Conservation (phyloP, 2,329 filamentous ascomycete genomes). For the Coleophoma cylindrospora region DNA sequence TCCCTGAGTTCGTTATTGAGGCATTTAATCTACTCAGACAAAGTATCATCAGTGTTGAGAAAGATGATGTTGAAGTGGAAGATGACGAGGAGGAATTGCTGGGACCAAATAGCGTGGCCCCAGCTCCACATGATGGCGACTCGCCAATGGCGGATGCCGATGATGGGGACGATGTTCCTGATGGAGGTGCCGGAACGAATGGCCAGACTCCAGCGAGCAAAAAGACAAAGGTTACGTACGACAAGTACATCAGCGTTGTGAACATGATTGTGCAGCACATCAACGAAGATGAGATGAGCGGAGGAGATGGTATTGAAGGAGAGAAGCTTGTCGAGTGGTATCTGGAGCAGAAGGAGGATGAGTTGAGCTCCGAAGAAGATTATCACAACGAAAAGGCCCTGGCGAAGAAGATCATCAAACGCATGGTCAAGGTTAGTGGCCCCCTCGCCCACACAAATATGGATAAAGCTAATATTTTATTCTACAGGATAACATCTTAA, state of each 20-base stretch:
- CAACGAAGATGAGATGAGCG: conserved; percentile 71
- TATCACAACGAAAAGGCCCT: conserved; percentile 69
- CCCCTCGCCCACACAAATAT: conserved; percentile 1
- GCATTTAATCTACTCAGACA: conserved; percentile 88
- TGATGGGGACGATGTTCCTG: conserved; percentile 30
- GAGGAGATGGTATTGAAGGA: conserved; percentile 78
- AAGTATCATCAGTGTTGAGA: conserved; percentile 96
- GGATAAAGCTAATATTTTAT: conserved; percentile 49
- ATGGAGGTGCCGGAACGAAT: conserved; percentile 19
- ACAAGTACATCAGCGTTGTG: conserved; percentile 89
- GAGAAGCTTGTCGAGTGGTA: conserved; percentile 85
- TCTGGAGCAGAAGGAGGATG: conserved; percentile 82
- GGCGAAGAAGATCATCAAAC: conserved; percentile 81
- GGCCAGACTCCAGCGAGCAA: conserved; percentile 8
- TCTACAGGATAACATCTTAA: conserved; percentile 74
- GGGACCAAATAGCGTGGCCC: conserved; percentile 37
- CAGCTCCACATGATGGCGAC: conserved; percentile 35
- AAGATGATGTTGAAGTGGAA: conserved; percentile 93
- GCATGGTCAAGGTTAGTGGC: conserved; percentile 83
- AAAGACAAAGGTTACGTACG: conserved; percentile 89
- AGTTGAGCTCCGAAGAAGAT: conserved; percentile 76
- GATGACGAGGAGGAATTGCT: conserved; percentile 62
- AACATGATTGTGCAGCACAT: conserved; percentile 80
- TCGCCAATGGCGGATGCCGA: conserved; percentile 46
- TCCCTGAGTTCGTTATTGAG: conserved; percentile 79